Conservation (phyloP, 306 rosid genomes). For the Cucurbita ficifolia region DNA sequence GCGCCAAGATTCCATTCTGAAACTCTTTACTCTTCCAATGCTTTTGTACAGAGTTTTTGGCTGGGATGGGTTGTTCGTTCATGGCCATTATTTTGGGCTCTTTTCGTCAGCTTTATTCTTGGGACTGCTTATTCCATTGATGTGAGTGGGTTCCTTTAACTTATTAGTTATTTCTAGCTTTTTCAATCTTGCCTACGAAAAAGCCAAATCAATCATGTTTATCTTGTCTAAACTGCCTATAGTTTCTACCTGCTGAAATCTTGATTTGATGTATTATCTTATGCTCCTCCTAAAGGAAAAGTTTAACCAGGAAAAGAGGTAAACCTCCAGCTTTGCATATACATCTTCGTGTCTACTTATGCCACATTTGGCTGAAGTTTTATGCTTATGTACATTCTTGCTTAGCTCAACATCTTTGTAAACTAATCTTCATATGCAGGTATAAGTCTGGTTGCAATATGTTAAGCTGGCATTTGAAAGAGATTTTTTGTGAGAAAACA, state of each 20-base stretch:
- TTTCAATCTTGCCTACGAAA: neutral
- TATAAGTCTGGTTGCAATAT: neutral
- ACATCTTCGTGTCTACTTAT: neutral
- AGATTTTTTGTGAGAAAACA: neutral
- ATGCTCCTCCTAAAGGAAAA: neutral
- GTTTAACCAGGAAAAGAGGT: neutral
- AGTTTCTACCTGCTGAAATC: neutral
- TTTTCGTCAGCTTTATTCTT: conserved; percentile 66
- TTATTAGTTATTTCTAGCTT: conserved; percentile 1
- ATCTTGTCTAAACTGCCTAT: neutral
- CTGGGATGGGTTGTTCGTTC: conserved; percentile 91
- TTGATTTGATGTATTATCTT: neutral
- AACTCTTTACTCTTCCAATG: neutral
- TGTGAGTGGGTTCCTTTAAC: conserved; percentile 36
- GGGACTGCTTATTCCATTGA: conserved; percentile 95
- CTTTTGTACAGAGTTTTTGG: conserved; percentile 68
- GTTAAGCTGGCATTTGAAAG: neutral
- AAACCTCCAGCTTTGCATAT: neutral
- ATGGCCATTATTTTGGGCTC: conserved; percentile 96
- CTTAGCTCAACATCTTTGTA: neutral
- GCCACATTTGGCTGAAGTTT: neutral
- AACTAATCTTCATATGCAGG: neutral
- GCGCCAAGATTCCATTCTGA: neutral
- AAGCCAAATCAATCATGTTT: neutral
- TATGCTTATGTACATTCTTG: neutral